Conservation (phyloP, 2,329 filamentous ascomycete genomes). For the Cercospora sojina region DNA sequence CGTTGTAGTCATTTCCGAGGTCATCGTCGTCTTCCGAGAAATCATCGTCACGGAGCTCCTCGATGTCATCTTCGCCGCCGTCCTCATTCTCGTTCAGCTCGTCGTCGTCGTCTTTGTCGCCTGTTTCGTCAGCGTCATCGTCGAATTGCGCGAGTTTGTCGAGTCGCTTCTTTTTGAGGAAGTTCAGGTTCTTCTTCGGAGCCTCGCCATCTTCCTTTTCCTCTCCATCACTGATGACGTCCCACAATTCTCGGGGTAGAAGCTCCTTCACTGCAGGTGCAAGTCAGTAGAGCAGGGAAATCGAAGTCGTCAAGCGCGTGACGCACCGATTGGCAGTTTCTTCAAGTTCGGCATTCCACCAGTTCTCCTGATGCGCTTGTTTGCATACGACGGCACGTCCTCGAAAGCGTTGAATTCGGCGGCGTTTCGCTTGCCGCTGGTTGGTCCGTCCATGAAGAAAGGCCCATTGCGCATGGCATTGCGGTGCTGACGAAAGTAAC, state of each 20-base stretch:
- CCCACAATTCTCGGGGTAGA: conserved; percentile 49
- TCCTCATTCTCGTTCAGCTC: conserved; percentile 68
- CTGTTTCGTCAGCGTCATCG: conserved; percentile 21
- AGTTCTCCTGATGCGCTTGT: conserved; percentile 36
- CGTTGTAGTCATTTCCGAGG: conserved; percentile 56
- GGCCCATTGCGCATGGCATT: conserved; percentile 23
- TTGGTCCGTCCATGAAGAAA: conserved; percentile 25
- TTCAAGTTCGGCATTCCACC: conserved; percentile 53
- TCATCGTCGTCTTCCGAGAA: conserved; percentile 61
- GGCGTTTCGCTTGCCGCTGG: conserved; percentile 50
- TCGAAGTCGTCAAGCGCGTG: not conserved
- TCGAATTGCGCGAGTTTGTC: conserved; percentile 30
- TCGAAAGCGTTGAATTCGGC: conserved; percentile 58
- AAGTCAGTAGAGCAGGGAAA: not conserved
- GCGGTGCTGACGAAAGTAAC: conserved; percentile 18
- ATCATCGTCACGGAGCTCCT: conserved; percentile 38
- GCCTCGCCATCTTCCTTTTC: conserved; percentile 18
- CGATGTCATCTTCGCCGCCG: conserved; percentile 42
- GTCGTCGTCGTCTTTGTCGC: conserved; percentile 23
- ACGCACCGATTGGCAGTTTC: conserved; percentile 28
- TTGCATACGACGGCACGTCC: conserved; percentile 45
- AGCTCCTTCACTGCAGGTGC: conserved; percentile 48
- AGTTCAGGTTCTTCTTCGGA: conserved; percentile 25
- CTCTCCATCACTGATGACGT: conserved; percentile 38
- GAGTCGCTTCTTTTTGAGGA: conserved; percentile 28